Evolutionary conservation across 2,329 filamentous ascomycete genomes (phyloP).

Genomic region (Arthrobotrys iridis): DNA sequence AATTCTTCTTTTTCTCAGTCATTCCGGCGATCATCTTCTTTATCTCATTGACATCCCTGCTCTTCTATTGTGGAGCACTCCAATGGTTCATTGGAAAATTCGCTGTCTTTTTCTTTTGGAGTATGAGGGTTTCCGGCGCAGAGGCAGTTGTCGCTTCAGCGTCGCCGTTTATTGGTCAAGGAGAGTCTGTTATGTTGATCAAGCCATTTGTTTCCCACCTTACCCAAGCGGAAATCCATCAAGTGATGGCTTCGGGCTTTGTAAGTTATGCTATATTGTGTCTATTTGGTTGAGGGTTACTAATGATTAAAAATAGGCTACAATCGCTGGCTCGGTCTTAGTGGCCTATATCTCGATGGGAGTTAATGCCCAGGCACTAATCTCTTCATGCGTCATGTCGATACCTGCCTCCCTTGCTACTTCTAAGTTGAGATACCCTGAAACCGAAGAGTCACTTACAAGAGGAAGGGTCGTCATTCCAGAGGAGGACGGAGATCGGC

Average conservation of each 20-base stretch:
- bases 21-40: slow-evolving; percentile 97
- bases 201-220: slow-evolving; percentile 85
- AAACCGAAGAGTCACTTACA: slow-evolving; percentile 85
- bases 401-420: slow-evolving; percentile 90
- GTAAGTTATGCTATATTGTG: neutral
- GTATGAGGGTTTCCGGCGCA: slow-evolving; percentile 83
- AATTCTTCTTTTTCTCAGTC: slow-evolving; percentile 79
- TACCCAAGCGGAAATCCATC: slow-evolving; percentile 87
- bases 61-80: slow-evolving; percentile 81
- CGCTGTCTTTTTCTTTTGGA: slow-evolving; percentile 91
- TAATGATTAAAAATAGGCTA: slow-evolving; percentile 69
- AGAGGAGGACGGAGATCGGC: slow-evolving; percentile 75
- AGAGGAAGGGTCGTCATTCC: slow-evolving; percentile 82
- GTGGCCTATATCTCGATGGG: slow-evolving; percentile 87
- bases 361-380: slow-evolving; percentile 82
- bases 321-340: slow-evolving; percentile 86
- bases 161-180: slow-evolving; percentile 92
- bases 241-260: slow-evolving; percentile 88
- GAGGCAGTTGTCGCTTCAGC: slow-evolving; percentile 94
- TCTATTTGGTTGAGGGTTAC: neutral
- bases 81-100: slow-evolving; percentile 93
- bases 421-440: slow-evolving; percentile 88
- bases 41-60: slow-evolving; percentile 86
- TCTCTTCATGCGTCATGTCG: slow-evolving; percentile 94
- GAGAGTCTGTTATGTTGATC: slow-evolving; percentile 92